Conservation (phyloP, 495 filamentous ascomycete species). For the Penicillium odoratum region DNA sequence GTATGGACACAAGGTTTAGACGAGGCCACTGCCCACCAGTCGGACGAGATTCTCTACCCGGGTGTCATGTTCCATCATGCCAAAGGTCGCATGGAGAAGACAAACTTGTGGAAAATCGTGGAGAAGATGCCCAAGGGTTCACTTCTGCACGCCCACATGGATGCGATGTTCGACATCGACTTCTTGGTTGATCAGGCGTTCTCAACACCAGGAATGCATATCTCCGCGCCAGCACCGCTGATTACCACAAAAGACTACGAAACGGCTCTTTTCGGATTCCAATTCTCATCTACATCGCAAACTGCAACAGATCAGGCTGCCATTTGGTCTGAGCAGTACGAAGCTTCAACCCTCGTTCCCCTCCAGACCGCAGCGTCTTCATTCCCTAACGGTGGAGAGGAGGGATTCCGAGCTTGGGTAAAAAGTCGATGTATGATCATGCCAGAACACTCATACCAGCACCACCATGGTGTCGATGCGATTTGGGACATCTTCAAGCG, state of each 20-base stretch:
- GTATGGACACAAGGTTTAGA: constrained; percentile 73
- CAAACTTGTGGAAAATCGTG: constrained; percentile 82
- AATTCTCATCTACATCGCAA: constrained; percentile 37
- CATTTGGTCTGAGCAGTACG: constrained; percentile 67
- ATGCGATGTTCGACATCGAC: constrained; percentile 86
- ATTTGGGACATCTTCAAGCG: constrained; percentile 77
- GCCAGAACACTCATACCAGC: constrained; percentile 68
- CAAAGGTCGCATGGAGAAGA: constrained; percentile 75
- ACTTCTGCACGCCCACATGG: constrained; percentile 82
- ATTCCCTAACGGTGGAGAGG: constrained; percentile 69
- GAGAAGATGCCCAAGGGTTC: constrained; percentile 87
- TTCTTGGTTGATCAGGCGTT: constrained; percentile 72
- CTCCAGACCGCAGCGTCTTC: constrained; percentile 64
- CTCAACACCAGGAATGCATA: constrained; percentile 71
- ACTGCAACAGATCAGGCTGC: constrained; percentile 24
- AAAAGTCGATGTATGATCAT: constrained; percentile 68
- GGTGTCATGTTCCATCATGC: constrained; percentile 88
- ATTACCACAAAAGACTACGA: constrained; percentile 44
- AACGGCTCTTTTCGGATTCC: constrained; percentile 50
- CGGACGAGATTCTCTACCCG: constrained; percentile 62
- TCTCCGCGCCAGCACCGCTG: constrained; percentile 58
- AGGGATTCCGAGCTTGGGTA: constrained; percentile 79
- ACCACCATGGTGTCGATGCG: constrained; percentile 75
- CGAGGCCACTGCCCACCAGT: constrained; percentile 55
- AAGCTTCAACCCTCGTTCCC: constrained; percentile 52